Evolutionary conservation across 441 rosid species (phyloP).

Genomic region (Hura crepitans): DNA sequence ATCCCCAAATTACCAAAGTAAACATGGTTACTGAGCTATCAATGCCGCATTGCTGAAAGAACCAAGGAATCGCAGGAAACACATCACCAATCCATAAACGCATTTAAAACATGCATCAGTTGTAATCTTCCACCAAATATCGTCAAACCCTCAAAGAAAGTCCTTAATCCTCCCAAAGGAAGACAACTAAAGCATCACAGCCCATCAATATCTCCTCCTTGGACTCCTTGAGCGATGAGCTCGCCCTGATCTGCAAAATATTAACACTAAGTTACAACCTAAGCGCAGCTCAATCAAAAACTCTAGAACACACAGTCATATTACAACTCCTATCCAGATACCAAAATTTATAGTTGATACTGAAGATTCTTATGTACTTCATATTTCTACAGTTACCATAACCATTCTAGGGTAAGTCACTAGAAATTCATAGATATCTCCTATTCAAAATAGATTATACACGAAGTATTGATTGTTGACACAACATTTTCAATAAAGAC

Average conservation of each 20-base stretch:
- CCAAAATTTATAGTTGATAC: too few species aligned
- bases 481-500: slow-evolving; percentile 22
- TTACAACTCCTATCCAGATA: not conserved
- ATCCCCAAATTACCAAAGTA: slow-evolving; percentile 3
- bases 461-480: not conserved
- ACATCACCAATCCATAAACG: slow-evolving; percentile 18
- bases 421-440: not conserved
- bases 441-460: not conserved
- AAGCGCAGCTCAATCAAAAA: not conserved
- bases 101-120: slow-evolving; percentile 17
- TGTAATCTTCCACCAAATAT: slow-evolving; percentile 11
- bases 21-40: slow-evolving; percentile 12
- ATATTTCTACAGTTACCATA: not conserved
- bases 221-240: slow-evolving; percentile 83
- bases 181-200: not conserved
- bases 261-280: not conserved
- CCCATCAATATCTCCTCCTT: slow-evolving; percentile 59
- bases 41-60: not conserved
- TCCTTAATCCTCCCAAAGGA: slow-evolving; percentile 4
- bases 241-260: slow-evolving; percentile 50
- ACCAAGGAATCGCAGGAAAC: slow-evolving; percentile 21
- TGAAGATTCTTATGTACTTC: not conserved
- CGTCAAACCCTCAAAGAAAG: slow-evolving; percentile 16
- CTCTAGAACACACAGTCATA: too few species aligned
- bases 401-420: not conserved